These are phyloP conservation scores for Leishmania turanica DNA, from an alignment of 208 protist species.

Conservation along the genomic window DNA sequence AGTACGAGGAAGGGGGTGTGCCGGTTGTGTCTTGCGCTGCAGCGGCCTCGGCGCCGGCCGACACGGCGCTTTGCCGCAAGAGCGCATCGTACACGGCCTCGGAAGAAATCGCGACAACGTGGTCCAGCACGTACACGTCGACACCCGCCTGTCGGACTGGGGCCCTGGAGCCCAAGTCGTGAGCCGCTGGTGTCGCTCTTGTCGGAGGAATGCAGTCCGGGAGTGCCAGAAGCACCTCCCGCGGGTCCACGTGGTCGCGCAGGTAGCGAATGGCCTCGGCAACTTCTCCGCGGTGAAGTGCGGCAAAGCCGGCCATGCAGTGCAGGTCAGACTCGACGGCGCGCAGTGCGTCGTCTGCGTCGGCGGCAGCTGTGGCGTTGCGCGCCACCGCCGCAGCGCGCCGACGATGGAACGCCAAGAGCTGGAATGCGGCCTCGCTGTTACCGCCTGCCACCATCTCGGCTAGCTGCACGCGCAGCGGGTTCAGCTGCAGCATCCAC, in stretches of 20 bases:
- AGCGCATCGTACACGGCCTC: neutral
- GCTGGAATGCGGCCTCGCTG: conserved; percentile 68
- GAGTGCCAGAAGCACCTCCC: conserved; percentile 63
- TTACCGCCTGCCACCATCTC: conserved; percentile 51
- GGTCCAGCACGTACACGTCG: conserved; percentile 10
- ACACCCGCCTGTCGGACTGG: neutral
- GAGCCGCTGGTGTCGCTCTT: neutral
- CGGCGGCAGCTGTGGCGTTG: neutral
- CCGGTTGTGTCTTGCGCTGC: neutral
- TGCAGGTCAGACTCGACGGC: conserved; percentile 65
- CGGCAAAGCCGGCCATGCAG: conserved; percentile 69
- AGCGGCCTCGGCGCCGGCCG: neutral
- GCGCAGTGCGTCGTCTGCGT: conserved; percentile 18
- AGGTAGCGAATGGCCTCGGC: conserved; percentile 58
- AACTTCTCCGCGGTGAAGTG: conserved; percentile 50
- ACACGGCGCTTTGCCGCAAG: neutral
- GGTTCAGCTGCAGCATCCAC: conserved; percentile 61
- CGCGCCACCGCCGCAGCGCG: conserved; percentile 8
- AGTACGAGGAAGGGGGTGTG: conserved; percentile 2
- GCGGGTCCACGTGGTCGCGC: conserved; percentile 61
- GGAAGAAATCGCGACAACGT: neutral
- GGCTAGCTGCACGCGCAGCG: conserved; percentile 62
- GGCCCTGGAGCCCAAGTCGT: neutral
- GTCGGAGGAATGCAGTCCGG: conserved; percentile 68
- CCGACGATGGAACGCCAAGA: conserved; percentile 48